These are phyloP conservation scores for Platanthera guangdongensis DNA, from an alignment of 106 monocot species.

Conservation along the genomic window DNA sequence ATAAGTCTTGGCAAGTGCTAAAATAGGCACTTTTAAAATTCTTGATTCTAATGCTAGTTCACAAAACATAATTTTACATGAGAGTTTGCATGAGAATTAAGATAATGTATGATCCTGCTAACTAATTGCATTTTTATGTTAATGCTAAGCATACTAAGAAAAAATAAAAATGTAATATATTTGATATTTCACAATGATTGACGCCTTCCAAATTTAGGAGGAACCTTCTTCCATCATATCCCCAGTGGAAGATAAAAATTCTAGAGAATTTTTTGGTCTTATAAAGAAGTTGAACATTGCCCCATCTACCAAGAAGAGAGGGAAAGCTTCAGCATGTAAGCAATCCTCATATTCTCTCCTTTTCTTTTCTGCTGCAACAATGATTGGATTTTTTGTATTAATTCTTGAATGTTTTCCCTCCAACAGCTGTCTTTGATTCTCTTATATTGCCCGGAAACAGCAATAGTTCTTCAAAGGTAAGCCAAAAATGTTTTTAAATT, in stretches of 20 bases:
- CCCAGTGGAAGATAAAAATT: constrained; percentile 58
- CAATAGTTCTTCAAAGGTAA: constrained; percentile 68
- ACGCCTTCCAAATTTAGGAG: constrained; percentile 18
- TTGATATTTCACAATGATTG: neutral
- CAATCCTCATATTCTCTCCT: neutral
- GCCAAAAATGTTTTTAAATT: neutral
- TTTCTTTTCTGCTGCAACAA: constrained; percentile 2
- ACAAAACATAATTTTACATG: neutral
- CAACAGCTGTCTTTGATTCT: constrained; percentile 60
- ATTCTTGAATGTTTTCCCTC: neutral
- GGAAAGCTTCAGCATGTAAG: constrained; percentile 46
- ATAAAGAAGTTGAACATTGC: constrained; percentile 82
- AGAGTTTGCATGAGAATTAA: neutral
- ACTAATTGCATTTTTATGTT: neutral
- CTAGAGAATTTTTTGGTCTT: constrained; percentile 76
- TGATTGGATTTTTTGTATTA: neutral
- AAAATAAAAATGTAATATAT: neutral
- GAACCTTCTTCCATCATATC: constrained; percentile 33
- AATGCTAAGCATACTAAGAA: neutral
- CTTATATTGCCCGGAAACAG: constrained; percentile 28
- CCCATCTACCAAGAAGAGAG: constrained; percentile 53
- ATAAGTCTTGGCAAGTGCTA: too few species aligned
- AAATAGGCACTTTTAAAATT: too few species aligned
- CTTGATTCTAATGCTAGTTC: neutral
- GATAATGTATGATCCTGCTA: neutral